Evolutionary conservation across 2,329 filamentous ascomycete genomes (phyloP).

Genomic region (Penicillium palitans): DNA sequence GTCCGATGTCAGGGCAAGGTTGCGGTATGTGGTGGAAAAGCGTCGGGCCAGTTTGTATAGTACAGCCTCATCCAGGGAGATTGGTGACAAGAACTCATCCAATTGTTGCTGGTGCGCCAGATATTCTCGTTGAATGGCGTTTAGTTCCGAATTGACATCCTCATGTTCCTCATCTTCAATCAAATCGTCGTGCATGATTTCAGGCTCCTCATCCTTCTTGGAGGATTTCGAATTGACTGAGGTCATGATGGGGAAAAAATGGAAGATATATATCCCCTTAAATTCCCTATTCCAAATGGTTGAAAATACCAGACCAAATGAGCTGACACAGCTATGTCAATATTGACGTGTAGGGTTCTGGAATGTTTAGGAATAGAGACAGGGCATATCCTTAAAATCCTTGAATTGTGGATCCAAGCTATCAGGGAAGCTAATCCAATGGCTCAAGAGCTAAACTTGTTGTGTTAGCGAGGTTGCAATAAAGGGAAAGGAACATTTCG

Average conservation of each 20-base stretch:
- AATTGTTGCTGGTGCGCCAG: constrained; percentile 37
- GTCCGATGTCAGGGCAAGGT: constrained; percentile 47
- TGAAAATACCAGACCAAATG: background rate
- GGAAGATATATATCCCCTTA: background rate
- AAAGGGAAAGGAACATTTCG: constrained; percentile 18
- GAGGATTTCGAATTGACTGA: constrained; percentile 26
- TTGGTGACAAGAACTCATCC: constrained; percentile 44
- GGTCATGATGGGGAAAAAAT: constrained; percentile 22
- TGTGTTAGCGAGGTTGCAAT: constrained; percentile 22
- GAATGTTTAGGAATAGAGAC: constrained; percentile 14
- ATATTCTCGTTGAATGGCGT: constrained; percentile 32
- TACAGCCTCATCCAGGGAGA: constrained; percentile 43
- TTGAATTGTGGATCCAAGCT: constrained; percentile 13
- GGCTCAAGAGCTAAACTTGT: background rate
- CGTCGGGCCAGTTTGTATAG: constrained; percentile 49
- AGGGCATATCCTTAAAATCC: constrained; percentile 16
- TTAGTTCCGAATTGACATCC: constrained; percentile 30
- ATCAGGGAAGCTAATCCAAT: background rate
- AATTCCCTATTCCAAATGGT: background rate
- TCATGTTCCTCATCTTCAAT: constrained; percentile 40
- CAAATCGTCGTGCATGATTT: constrained; percentile 30
- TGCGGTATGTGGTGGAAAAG: constrained; percentile 47
- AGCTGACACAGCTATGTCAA: constrained; percentile 16
- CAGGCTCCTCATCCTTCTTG: constrained; percentile 29
- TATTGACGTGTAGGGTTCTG: constrained; percentile 17